Percentiles rank a stretch among this genome's conserved stretches.
phyloP scores from a whole-genome alignment of 2,329 filamentous ascomycete species.

The Lachnellula subtilissima region DNA sequence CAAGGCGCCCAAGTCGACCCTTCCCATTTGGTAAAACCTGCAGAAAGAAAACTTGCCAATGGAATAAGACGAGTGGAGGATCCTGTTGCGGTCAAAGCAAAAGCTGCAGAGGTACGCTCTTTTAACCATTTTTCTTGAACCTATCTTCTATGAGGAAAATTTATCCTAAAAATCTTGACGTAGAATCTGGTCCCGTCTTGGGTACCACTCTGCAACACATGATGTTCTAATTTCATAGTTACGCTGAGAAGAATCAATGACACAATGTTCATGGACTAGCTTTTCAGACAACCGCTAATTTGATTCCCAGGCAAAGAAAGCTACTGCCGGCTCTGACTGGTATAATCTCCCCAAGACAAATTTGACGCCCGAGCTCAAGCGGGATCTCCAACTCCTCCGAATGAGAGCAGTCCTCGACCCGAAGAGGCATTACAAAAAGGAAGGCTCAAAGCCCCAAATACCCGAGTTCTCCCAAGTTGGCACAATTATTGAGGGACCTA shows the following conservation, averaged over 20 bases:
- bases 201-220: slow-evolving; percentile 64
- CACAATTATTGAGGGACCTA: slow-evolving; percentile 80
- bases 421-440: slow-evolving; percentile 63
- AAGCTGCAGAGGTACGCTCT: slow-evolving; percentile 46
- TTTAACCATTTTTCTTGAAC: not conserved
- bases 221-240: slow-evolving; percentile 64
- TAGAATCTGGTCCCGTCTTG: slow-evolving; percentile 75
- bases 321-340: slow-evolving; percentile 76
- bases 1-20: slow-evolving; percentile 50
- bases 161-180: slow-evolving; percentile 68
- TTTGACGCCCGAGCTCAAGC: slow-evolving; percentile 77
- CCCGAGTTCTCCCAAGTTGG: slow-evolving; percentile 88
- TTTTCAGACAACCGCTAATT: slow-evolving; percentile 19
- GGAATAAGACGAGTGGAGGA: slow-evolving; percentile 50
- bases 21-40: slow-evolving; percentile 43
- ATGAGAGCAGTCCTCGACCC: slow-evolving; percentile 87
- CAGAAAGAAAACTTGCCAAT: slow-evolving; percentile 43
- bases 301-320: slow-evolving; percentile 37
- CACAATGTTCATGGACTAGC: slow-evolving; percentile 7
- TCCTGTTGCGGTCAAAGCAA: slow-evolving; percentile 42
- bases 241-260: slow-evolving; percentile 50
- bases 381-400: slow-evolving; percentile 82
- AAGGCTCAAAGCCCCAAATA: slow-evolving; percentile 58
- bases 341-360: slow-evolving; percentile 82
- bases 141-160: slow-evolving; percentile 66